phyloP scores from a whole-genome alignment of 1,284 basidiomycete species.

The Papiliotrema terrestris region DNA sequence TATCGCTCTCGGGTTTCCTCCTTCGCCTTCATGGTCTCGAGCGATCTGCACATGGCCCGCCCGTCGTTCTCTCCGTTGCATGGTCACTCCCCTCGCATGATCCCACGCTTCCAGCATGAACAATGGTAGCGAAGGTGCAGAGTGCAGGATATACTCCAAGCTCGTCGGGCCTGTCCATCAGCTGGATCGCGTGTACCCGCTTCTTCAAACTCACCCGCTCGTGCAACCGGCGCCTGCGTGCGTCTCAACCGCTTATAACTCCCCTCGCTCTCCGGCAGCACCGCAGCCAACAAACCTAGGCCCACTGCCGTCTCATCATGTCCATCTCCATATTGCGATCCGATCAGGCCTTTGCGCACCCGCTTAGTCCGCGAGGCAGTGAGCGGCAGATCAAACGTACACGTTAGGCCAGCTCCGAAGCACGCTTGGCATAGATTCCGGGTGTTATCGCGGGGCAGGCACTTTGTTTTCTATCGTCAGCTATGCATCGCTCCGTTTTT shows the following conservation, averaged over 20 bases:
- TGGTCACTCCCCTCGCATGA: background rate
- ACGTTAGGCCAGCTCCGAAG: constrained; percentile 8
- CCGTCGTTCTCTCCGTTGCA: background rate
- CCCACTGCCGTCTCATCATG: background rate
- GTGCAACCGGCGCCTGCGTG: background rate
- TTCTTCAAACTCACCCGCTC: background rate
- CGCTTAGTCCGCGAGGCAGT: constrained; percentile 28
- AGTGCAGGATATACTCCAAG: background rate
- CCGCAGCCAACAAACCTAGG: background rate
- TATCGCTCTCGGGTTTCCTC: too few species aligned
- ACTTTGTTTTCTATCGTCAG: background rate
- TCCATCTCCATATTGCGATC: background rate
- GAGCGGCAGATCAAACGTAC: constrained; percentile 27
- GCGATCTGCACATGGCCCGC: background rate
- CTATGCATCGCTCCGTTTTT: background rate
- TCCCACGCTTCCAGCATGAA: background rate
- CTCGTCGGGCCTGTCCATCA: background rate
- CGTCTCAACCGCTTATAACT: too few species aligned
- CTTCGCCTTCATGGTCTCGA: too few species aligned
- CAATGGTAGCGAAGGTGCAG: background rate
- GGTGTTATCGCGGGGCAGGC: background rate
- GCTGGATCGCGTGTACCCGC: background rate
- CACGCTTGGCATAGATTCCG: constrained; percentile 9
- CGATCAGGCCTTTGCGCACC: constrained; percentile 15
- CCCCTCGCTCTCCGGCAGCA: background rate